Percentiles rank a stretch among this genome's conserved stretches.
phyloP scores from a whole-genome alignment of 495 filamentous ascomycete genomes.

The Aspergillus carlsbadensis region DNA sequence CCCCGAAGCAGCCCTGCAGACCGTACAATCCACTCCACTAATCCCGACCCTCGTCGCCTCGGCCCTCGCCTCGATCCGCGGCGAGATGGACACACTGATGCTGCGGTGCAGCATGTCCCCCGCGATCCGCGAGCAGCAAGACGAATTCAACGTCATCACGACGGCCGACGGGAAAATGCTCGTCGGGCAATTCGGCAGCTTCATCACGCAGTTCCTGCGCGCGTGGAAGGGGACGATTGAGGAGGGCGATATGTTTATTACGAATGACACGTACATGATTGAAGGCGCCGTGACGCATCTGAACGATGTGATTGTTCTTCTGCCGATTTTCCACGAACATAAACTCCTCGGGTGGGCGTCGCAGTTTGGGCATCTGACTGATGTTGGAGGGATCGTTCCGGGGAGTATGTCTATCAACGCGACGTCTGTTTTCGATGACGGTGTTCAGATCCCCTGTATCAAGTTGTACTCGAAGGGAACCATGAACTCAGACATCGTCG shows the following conservation, averaged over 20 bases:
- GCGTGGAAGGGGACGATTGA: constrained; percentile 46
- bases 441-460: constrained; percentile 50
- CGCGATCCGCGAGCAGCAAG: constrained; percentile 52
- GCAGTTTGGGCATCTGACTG: constrained; percentile 52
- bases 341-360: constrained; percentile 47
- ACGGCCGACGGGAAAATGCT: constrained; percentile 48
- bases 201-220: constrained; percentile 48
- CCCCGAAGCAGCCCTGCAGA: constrained; percentile 26
- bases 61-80: constrained; percentile 44
- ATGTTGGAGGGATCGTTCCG: constrained; percentile 51
- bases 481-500: constrained; percentile 43
- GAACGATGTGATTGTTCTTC: constrained; percentile 48
- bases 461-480: constrained; percentile 45
- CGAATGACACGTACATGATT: constrained; percentile 51
- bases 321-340: constrained; percentile 45
- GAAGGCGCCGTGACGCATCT: constrained; percentile 49
- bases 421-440: constrained; percentile 50
- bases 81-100: constrained; percentile 53
- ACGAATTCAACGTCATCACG: constrained; percentile 54
- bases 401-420: constrained; percentile 54
- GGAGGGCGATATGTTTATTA: constrained; percentile 51
- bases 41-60: constrained; percentile 40
- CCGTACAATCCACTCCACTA: constrained; percentile 36
- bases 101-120: constrained; percentile 52
- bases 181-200: constrained; percentile 51